Conservation (phyloP, 163 green algal species). For the Smithsoniella earleae region DNA sequence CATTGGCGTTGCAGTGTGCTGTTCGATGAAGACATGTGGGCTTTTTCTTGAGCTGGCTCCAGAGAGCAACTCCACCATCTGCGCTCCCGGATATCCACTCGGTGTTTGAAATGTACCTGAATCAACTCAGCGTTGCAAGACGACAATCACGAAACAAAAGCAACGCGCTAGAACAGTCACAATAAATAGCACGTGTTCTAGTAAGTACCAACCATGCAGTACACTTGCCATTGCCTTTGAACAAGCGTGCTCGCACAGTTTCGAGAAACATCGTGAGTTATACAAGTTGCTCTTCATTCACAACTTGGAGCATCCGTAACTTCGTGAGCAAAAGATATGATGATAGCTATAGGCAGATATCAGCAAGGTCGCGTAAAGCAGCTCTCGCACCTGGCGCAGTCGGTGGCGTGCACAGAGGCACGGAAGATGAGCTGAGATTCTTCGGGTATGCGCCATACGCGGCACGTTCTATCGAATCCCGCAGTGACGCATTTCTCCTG, state of each 20-base stretch:
- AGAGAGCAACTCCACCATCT: slow-evolving; percentile 70
- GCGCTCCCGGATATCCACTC: slow-evolving; percentile 75
- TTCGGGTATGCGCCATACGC: slow-evolving; percentile 94
- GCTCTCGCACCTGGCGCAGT: slow-evolving; percentile 27
- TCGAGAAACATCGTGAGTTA: too few species aligned
- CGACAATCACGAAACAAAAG: too few species aligned
- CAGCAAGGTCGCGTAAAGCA: too few species aligned
- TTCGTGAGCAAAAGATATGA: too few species aligned
- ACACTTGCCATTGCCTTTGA: too few species aligned
- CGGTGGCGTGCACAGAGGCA: slow-evolving; percentile 1
- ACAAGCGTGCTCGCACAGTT: too few species aligned
- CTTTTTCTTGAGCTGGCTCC: slow-evolving; percentile 78
- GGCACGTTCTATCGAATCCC: slow-evolving; percentile 73
- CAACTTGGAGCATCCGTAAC: too few species aligned
- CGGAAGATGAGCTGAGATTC: slow-evolving; percentile 91
- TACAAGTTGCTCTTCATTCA: too few species aligned
- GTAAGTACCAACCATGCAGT: too few species aligned
- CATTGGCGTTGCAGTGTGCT: slow-evolving; percentile 50
- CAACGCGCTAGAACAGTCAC: too few species aligned
- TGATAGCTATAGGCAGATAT: too few species aligned
- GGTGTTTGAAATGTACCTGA: slow-evolving; percentile 49
- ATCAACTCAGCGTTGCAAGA: slow-evolving; percentile 57
- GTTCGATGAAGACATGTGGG: slow-evolving; percentile 47
- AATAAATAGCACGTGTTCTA: too few species aligned
- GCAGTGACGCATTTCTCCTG: slow-evolving; percentile 68